phyloP scores from a whole-genome alignment of 176 grass and related monocot genomes.

The Tuctoria greenei region DNA sequence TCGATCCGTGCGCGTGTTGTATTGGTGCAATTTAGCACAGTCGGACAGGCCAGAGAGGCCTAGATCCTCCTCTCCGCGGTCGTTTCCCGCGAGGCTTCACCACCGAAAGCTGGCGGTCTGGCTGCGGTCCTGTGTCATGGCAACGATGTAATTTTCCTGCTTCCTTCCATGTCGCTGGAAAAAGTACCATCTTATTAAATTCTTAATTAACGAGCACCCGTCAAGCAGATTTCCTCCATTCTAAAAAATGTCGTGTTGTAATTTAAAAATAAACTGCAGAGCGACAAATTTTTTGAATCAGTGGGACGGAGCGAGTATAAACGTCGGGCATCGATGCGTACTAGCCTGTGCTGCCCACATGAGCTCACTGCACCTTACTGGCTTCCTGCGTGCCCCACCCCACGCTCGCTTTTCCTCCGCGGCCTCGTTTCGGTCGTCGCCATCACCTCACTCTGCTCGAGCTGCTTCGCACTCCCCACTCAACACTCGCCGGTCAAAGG shows the following conservation, averaged over 20 bases:
- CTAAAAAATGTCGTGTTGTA: no score
- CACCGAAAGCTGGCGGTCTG: not conserved
- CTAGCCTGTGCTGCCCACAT: not conserved
- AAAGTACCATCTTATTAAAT: not conserved
- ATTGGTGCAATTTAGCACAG: no score
- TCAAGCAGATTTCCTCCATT: not conserved
- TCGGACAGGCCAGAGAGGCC: no score
- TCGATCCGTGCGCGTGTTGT: no score
- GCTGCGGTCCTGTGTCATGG: not conserved
- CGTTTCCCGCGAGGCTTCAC: not conserved
- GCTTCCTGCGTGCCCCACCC: not conserved
- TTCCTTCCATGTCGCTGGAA: not conserved
- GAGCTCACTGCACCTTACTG: not conserved
- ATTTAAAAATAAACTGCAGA: no score
- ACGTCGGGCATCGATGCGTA: no score
- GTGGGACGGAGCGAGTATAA: no score
- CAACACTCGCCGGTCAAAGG: constrained; percentile 21
- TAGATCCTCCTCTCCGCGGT: not conserved
- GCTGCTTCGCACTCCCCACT: not conserved
- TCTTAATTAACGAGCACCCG: not conserved
- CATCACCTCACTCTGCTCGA: not conserved
- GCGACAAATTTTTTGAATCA: no score
- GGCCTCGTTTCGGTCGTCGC: not conserved
- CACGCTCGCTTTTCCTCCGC: no score
- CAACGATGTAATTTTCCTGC: no score